phyloP scores from a whole-genome alignment of 768 basidiomycete species.

The Boletus eberwhitei region DNA sequence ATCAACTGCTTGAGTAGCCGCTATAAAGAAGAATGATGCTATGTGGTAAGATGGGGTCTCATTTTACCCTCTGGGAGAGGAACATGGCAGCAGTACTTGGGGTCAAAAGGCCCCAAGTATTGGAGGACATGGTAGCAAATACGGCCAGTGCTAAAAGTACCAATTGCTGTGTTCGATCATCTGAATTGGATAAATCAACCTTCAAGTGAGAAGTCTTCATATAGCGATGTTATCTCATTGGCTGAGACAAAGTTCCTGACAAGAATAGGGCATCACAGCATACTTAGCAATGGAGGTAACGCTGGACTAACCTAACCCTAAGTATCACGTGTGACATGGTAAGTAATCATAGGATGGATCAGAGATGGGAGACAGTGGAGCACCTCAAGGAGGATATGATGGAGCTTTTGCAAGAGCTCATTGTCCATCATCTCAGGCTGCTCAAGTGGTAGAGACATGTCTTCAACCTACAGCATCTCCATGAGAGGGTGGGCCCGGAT shows the following conservation, averaged over 20 bases:
- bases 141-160: constrained; percentile 77
- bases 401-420: no score
- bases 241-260: constrained; percentile 87
- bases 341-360: no score
- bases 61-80: constrained; percentile 55
- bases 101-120: constrained; percentile 75
- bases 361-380: no score
- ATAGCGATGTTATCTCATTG: constrained; percentile 54
- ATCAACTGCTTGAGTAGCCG: constrained; percentile 62
- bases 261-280: constrained; percentile 85
- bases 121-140: constrained; percentile 89
- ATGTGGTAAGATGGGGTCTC: not conserved
- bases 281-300: constrained; percentile 89
- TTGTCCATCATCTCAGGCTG: no score
- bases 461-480: no score
- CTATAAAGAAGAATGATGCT: constrained; percentile 23
- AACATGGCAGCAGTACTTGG: constrained; percentile 86
- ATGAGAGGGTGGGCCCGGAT: no score
- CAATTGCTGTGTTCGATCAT: constrained; percentile 82
- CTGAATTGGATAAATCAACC: constrained; percentile 27
- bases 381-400: no score
- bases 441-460: no score
- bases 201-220: not conserved
- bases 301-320: no score
- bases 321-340: no score